phyloP scores from a whole-genome alignment of 2,329 filamentous ascomycete species.

The Aspergillus cejpii region DNA sequence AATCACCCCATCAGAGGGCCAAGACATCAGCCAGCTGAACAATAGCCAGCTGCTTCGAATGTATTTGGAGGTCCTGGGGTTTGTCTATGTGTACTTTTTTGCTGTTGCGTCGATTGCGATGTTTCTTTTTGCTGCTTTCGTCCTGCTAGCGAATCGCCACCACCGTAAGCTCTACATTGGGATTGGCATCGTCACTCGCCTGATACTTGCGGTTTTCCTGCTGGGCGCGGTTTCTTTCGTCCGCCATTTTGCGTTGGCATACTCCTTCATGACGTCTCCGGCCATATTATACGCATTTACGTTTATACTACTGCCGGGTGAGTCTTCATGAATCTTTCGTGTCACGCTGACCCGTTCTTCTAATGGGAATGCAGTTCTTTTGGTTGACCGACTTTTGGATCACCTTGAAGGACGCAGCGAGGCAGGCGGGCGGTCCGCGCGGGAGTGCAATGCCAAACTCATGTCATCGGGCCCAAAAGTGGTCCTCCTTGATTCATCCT shows the following conservation, averaged over 20 bases:
- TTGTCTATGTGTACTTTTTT: constrained; percentile 40
- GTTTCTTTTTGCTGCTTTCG: constrained; percentile 33
- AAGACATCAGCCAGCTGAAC: constrained; percentile 23
- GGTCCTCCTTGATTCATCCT: constrained; percentile 1
- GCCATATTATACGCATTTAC: constrained; percentile 35
- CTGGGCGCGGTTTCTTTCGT: constrained; percentile 27
- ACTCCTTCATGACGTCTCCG: constrained; percentile 38
- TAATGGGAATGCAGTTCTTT: constrained; percentile 23
- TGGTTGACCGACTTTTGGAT: constrained; percentile 35
- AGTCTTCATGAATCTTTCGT: constrained; percentile 9
- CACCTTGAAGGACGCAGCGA: constrained; percentile 17
- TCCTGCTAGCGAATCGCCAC: constrained; percentile 26
- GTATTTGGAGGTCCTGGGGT: constrained; percentile 35
- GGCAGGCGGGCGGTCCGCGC: constrained; percentile 22
- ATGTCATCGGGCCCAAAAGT: constrained; percentile 8
- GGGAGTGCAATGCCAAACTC: constrained; percentile 18
- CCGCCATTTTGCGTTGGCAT: constrained; percentile 29
- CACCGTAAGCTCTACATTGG: constrained; percentile 15
- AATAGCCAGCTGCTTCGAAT: constrained; percentile 29
- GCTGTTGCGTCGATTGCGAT: constrained; percentile 32
- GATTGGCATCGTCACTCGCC: constrained; percentile 25
- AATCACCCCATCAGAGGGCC: constrained; percentile 28
- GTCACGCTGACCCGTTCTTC: constrained; percentile 1
- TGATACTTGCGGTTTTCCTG: constrained; percentile 26
- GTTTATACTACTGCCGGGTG: constrained; percentile 27